Evolutionary conservation across 2,329 filamentous ascomycete species (phyloP).

Genomic region (Aspergillus sergii): DNA sequence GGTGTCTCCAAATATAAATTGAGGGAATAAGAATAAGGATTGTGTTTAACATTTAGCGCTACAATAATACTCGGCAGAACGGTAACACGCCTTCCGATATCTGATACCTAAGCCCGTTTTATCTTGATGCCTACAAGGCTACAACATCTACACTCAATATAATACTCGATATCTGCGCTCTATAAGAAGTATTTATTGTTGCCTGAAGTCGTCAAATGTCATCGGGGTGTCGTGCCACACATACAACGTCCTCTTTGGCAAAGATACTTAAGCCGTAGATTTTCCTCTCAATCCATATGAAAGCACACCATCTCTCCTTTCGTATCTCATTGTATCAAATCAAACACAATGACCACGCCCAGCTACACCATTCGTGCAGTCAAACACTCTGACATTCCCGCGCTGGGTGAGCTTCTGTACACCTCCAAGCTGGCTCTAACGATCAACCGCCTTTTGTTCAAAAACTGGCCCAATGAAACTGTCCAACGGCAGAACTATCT

Average conservation of each 20-base stretch:
- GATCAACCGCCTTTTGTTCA: slow-evolving; percentile 13
- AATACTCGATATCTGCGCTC: not conserved
- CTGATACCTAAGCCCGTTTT: not conserved
- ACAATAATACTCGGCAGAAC: too few relatives aligned
- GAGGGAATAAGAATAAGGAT: too few relatives aligned
- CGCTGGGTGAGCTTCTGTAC: slow-evolving; percentile 8
- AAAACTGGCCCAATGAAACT: slow-evolving; percentile 19
- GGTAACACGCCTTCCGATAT: too few relatives aligned
- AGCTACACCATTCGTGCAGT: not conserved
- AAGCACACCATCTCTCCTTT: not conserved
- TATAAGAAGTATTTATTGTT: not conserved
- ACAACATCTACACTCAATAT: not conserved
- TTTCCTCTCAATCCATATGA: too few relatives aligned
- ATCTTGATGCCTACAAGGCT: not conserved
- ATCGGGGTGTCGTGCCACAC: not conserved
- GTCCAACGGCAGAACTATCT: slow-evolving; percentile 14
- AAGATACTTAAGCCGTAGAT: not conserved
- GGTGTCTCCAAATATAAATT: too few relatives aligned
- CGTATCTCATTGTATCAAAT: not conserved
- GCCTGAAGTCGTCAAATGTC: not conserved
- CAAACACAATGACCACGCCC: not conserved
- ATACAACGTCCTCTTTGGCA: too few relatives aligned
- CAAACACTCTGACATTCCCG: not conserved
- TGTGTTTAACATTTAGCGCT: too few relatives aligned
- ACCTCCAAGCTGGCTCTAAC: slow-evolving; percentile 11